Evolutionary conservation across 1,284 basidiomycete genomes (phyloP).

Genomic region (Rhodofomes roseus): DNA sequence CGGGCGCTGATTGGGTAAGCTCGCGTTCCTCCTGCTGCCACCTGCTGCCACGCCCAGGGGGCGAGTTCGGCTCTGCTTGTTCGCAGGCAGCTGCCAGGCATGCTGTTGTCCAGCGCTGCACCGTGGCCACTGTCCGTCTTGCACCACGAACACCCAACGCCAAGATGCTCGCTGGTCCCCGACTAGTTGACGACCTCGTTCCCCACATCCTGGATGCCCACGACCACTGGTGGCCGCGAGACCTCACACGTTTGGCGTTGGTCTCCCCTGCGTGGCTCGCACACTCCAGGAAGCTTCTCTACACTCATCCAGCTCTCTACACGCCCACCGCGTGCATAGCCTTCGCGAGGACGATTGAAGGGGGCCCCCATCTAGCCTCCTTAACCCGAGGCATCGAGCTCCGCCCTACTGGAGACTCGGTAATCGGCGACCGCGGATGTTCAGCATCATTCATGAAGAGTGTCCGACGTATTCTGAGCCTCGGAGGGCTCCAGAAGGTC

Average conservation of each 20-base stretch:
- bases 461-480: conserved; percentile 39
- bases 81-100: neutral
- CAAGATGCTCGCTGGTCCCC: conserved; percentile 8
- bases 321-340: conserved; percentile 39
- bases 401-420: conserved; percentile 28
- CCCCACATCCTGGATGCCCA: conserved; percentile 46
- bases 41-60: neutral
- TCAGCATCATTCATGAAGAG: conserved; percentile 30
- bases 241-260: conserved; percentile 42
- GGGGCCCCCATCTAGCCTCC: conserved; percentile 31
- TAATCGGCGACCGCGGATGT: conserved; percentile 12
- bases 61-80: neutral
- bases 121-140: neutral
- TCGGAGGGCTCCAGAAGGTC: conserved; percentile 37
- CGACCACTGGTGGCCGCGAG: conserved; percentile 51
- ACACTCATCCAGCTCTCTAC: conserved; percentile 37
- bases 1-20: neutral
- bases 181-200: conserved; percentile 44
- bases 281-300: conserved; percentile 42
- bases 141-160: conserved; percentile 12
- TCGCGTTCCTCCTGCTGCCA: neutral
- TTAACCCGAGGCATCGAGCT: conserved; percentile 43
- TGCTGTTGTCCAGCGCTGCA: neutral
- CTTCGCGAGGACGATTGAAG: conserved; percentile 39
- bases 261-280: conserved; percentile 46